A percentile compares a stretch with the other conserved stretches of the same genome.
These are phyloP conservation scores for Symbiodinium natans DNA, from an alignment of 73 alveolate species.

Conservation along the genomic window DNA sequence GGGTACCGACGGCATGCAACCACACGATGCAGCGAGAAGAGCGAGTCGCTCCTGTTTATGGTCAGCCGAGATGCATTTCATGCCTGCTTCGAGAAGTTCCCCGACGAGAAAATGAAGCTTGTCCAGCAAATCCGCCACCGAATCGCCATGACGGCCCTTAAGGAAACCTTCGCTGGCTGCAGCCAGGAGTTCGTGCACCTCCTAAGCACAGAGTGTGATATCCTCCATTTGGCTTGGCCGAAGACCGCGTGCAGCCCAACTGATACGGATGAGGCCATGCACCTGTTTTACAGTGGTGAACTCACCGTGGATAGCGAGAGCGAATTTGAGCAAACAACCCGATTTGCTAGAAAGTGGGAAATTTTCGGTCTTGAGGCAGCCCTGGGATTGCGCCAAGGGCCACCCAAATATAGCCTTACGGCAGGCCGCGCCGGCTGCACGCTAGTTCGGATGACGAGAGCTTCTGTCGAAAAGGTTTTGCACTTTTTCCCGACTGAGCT, in stretches of 20 bases:
- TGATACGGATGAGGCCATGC: conserved; percentile 63
- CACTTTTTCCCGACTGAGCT: background rate
- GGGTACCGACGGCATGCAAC: conserved; percentile 77
- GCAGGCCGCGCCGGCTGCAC: conserved; percentile 80
- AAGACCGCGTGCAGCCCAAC: conserved; percentile 20
- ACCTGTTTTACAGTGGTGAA: conserved; percentile 51
- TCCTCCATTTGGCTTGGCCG: conserved; percentile 49
- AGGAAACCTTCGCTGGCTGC: conserved; percentile 56
- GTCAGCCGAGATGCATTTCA: conserved; percentile 72
- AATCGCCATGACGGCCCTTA: conserved; percentile 67
- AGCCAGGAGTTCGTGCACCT: conserved; percentile 45
- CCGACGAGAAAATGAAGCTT: conserved; percentile 57
- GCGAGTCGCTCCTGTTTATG: conserved; percentile 42
- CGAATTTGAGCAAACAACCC: background rate
- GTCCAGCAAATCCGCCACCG: conserved; percentile 59
- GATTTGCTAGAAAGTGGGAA: conserved; percentile 64
- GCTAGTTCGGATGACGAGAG: conserved; percentile 48
- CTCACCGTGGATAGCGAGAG: conserved; percentile 21
- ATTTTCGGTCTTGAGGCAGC: conserved; percentile 43
- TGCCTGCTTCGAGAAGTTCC: conserved; percentile 53
- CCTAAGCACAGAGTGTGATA: conserved; percentile 68
- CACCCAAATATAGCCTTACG: conserved; percentile 18
- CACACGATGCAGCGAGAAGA: conserved; percentile 28
- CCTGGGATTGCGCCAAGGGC: conserved; percentile 30
- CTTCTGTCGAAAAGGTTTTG: background rate